These are phyloP conservation scores for Globisporangium takayamanum DNA, from an alignment of 352 stramenopile genomes.

Conservation along the genomic window DNA sequence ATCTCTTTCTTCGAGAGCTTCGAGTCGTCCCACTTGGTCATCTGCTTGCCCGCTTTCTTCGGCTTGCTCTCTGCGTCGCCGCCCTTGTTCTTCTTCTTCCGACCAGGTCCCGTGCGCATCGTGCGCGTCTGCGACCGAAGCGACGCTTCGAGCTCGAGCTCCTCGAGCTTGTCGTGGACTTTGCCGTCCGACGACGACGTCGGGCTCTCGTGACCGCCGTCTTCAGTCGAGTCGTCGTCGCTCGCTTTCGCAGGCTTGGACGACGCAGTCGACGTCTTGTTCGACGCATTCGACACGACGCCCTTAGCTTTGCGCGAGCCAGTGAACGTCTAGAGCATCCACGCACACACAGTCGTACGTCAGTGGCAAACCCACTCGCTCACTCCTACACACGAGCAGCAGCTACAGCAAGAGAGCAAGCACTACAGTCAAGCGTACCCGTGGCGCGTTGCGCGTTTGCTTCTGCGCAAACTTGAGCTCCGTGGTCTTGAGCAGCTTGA, in stretches of 20 bases:
- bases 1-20: constrained; percentile 86
- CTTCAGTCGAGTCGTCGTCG: constrained; percentile 42
- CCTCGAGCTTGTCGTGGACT: constrained; percentile 44
- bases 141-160: constrained; percentile 46
- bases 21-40: constrained; percentile 81
- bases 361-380: background rate
- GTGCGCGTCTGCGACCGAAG: constrained; percentile 32
- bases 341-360: background rate
- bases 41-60: constrained; percentile 71
- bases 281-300: constrained; percentile 32
- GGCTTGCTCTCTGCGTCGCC: constrained; percentile 26
- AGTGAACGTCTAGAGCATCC: constrained; percentile 38
- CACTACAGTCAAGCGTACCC: constrained; percentile 19
- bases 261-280: constrained; percentile 38
- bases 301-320: constrained; percentile 60
- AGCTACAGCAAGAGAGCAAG: background rate
- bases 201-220: constrained; percentile 52
- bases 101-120: constrained; percentile 63
- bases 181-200: constrained; percentile 32
- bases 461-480: constrained; percentile 69
- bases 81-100: constrained; percentile 52
- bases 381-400: background rate
- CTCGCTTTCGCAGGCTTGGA: constrained; percentile 31
- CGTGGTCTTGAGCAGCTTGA: constrained; percentile 66
- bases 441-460: constrained; percentile 45